Conservation (phyloP, 1,284 basidiomycete species). For the Puccinia coronata region DNA sequence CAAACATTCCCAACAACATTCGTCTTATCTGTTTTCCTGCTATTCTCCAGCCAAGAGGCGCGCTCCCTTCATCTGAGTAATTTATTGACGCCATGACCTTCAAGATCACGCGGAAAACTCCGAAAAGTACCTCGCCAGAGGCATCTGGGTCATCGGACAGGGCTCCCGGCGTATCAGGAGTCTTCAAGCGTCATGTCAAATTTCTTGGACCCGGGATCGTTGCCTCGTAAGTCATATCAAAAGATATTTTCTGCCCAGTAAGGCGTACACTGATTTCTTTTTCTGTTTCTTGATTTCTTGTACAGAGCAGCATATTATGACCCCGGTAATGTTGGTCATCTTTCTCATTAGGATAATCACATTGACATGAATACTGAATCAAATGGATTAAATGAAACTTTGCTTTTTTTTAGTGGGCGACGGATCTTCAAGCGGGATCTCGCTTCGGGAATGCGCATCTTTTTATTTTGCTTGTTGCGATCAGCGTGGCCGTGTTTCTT, state of each 20-base stretch:
- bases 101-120: slow-evolving; percentile 13
- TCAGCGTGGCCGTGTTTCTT: slow-evolving; percentile 29
- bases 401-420: slow-evolving; percentile 36
- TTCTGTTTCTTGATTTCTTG: background rate
- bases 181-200: slow-evolving; percentile 34
- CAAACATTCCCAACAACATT: background rate
- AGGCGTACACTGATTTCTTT: background rate
- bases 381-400: background rate
- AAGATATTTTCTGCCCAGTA: background rate
- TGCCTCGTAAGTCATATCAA: slow-evolving; percentile 26
- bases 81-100: slow-evolving; percentile 2
- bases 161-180: slow-evolving; percentile 8
- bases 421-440: slow-evolving; percentile 37
- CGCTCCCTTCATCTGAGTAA: background rate
- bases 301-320: slow-evolving; percentile 33
- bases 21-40: background rate
- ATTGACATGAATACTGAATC: background rate
- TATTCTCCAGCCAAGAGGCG: background rate
- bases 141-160: background rate
- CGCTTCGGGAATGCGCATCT: slow-evolving; percentile 36
- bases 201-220: slow-evolving; percentile 45
- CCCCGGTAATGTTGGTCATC: slow-evolving; percentile 41
- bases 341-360: too few species aligned
- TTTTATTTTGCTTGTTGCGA: slow-evolving; percentile 21
- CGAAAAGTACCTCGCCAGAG: background rate